A percentile compares a stretch with the other conserved stretches of the same genome.
Conservation (phyloP, 1,284 basidiomycete species). For the Pascua sp. region DNA sequence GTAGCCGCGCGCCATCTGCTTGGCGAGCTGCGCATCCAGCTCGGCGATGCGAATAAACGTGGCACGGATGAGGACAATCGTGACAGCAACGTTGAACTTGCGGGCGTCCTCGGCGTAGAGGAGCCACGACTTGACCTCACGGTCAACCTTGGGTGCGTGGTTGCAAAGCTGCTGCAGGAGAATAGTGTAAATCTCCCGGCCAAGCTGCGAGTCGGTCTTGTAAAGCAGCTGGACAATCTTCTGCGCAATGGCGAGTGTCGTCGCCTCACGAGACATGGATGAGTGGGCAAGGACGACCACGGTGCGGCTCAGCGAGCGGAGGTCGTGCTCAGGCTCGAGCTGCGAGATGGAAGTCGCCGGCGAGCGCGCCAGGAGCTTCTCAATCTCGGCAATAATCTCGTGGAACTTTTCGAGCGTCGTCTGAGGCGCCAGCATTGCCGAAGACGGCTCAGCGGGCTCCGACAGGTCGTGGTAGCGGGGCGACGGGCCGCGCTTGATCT, state of each 20-base stretch:
- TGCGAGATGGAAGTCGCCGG: conserved; percentile 61
- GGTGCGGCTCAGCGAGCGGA: conserved; percentile 76
- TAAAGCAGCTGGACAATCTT: conserved; percentile 60
- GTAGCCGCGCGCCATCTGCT: conserved; percentile 71
- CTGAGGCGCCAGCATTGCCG: conserved; percentile 34
- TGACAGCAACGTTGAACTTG: conserved; percentile 94
- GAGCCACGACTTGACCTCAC: conserved; percentile 96
- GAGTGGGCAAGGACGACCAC: conserved; percentile 75
- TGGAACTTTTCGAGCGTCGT: conserved; percentile 51
- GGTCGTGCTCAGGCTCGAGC: conserved; percentile 76
- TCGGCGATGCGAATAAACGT: conserved; percentile 74
- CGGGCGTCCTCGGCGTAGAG: conserved; percentile 96
- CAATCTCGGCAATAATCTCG: conserved; percentile 71
- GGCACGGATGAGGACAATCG: conserved; percentile 78
- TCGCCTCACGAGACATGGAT: conserved; percentile 74
- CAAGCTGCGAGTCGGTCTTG: conserved; percentile 75
- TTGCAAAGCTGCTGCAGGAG: conserved; percentile 86
- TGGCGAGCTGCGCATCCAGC: conserved; percentile 88
- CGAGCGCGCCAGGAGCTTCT: conserved; percentile 68
- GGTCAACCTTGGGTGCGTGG: conserved; percentile 84
- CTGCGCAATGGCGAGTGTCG: conserved; percentile 87
- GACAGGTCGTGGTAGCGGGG: conserved; percentile 30
- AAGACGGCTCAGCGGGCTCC: conserved; percentile 23
- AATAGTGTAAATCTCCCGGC: conserved; percentile 84
- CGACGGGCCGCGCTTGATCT: conserved; percentile 35